These are phyloP conservation scores for Coelastrella sp. DNA, from an alignment of 139 green algal genomes.

Conservation along the genomic window DNA sequence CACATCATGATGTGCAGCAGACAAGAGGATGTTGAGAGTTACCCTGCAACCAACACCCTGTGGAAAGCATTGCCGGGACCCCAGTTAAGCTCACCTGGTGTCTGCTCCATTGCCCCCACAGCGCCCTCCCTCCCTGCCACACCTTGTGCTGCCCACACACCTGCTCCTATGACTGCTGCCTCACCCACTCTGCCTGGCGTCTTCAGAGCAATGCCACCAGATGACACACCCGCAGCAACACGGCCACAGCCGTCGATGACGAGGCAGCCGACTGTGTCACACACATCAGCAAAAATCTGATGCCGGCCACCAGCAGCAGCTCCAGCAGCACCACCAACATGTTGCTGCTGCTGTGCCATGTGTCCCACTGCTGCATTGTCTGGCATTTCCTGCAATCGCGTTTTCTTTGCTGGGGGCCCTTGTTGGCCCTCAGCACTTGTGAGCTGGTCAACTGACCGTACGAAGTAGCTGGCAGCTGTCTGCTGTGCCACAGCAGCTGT, in stretches of 20 bases:
- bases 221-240: conserved; percentile 82
- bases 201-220: conserved; percentile 89
- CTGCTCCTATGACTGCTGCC: conserved; percentile 80
- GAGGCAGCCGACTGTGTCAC: conserved; percentile 82
- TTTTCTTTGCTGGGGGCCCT: conserved; percentile 5
- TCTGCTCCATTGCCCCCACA: not conserved
- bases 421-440: no score
- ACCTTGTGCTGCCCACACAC: conserved; percentile 79
- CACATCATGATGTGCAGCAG: no score
- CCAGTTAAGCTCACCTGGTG: not conserved
- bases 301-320: not conserved
- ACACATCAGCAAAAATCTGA: conserved; percentile 40
- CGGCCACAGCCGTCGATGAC: conserved; percentile 66
- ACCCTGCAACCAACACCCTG: not conserved
- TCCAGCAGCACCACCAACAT: not conserved
- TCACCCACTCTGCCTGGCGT: conserved; percentile 81
- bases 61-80: no score
- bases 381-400: not conserved
- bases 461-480: no score
- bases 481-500: not conserved
- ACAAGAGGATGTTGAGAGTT: not conserved
- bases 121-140: not conserved
- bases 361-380: not conserved
- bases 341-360: not conserved
- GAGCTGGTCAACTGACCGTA: no score